Evolutionary conservation across 768 basidiomycete genomes (phyloP).

Genomic region (Termitomyces sp.): DNA sequence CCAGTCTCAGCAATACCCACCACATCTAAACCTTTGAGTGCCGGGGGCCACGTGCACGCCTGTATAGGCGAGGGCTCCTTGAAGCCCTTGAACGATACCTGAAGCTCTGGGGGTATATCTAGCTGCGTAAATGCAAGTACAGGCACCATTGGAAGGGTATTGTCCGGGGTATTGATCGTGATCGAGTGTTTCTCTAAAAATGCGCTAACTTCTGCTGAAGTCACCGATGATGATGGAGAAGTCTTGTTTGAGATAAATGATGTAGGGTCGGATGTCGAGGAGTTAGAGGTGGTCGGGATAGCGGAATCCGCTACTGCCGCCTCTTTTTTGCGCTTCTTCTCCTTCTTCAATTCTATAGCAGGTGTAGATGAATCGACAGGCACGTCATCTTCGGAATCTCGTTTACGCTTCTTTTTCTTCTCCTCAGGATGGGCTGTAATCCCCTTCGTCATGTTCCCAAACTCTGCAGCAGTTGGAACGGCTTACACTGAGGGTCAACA

Average conservation of each 20-base stretch:
- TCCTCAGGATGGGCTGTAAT: conserved; percentile 10
- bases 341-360: conserved; percentile 34
- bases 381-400: conserved; percentile 26
- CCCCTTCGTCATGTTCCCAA: background rate
- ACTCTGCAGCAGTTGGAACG: background rate
- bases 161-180: conserved; percentile 58
- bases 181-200: conserved; percentile 75
- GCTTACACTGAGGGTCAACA: conserved; percentile 24
- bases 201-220: conserved; percentile 43
- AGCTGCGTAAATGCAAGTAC: conserved; percentile 75
- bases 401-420: conserved; percentile 41
- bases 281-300: conserved; percentile 17
- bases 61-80: conserved; percentile 94
- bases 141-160: conserved; percentile 51
- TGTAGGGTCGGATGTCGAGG: conserved; percentile 11
- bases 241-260: conserved; percentile 14
- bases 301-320: conserved; percentile 17
- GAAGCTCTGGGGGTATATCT: conserved; percentile 58
- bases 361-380: conserved; percentile 5
- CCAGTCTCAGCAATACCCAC: conserved; percentile 98
- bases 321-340: conserved; percentile 39
- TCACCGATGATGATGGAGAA: conserved; percentile 17
- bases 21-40: conserved; percentile 78
- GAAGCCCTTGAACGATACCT: conserved; percentile 64
- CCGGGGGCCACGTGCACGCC: conserved; percentile 91